Evolutionary conservation across 352 stramenopile genomes (phyloP).

Genomic region (Globisporangium splendens): DNA sequence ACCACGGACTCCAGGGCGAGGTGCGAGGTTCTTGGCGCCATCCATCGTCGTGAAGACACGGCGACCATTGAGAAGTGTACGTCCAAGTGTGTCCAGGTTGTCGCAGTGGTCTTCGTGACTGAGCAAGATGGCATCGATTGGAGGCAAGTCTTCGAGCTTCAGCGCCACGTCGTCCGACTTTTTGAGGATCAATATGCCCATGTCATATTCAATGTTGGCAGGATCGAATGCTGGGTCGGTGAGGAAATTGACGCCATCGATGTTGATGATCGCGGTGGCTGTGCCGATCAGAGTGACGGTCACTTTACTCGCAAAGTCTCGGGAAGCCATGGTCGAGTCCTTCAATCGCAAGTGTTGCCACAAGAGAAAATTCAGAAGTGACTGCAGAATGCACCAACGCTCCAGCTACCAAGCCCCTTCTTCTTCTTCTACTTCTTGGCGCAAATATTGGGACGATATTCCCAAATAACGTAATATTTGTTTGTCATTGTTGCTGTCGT

Average conservation of each 20-base stretch:
- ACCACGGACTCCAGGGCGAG: constrained; percentile 28
- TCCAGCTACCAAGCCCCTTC: too few species aligned
- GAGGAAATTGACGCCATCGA: constrained; percentile 42
- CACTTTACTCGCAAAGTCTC: constrained; percentile 7
- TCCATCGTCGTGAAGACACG: constrained; percentile 32
- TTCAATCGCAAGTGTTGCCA: too few species aligned
- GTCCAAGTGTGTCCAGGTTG: constrained; percentile 29
- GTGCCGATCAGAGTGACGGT: constrained; percentile 37
- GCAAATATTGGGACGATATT: too few species aligned
- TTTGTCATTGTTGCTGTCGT: too few species aligned
- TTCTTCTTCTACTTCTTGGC: too few species aligned
- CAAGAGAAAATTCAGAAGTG: too few species aligned
- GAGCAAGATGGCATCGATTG: constrained; percentile 30
- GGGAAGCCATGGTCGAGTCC: too few species aligned
- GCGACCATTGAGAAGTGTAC: constrained; percentile 38
- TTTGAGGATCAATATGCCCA: constrained; percentile 12
- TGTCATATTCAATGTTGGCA: constrained; percentile 17
- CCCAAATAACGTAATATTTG: too few species aligned
- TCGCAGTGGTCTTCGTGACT: constrained; percentile 39
- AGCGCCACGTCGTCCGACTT: constrained; percentile 21
- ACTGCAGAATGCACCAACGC: too few species aligned
- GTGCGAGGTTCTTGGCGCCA: constrained; percentile 38
- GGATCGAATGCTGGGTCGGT: constrained; percentile 30
- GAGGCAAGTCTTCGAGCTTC: constrained; percentile 23
- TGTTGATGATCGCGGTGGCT: constrained; percentile 30